Base-by-base conservation (phyloP, 2,329 filamentous ascomycete species). In the Exophiala mesophila region DNA sequence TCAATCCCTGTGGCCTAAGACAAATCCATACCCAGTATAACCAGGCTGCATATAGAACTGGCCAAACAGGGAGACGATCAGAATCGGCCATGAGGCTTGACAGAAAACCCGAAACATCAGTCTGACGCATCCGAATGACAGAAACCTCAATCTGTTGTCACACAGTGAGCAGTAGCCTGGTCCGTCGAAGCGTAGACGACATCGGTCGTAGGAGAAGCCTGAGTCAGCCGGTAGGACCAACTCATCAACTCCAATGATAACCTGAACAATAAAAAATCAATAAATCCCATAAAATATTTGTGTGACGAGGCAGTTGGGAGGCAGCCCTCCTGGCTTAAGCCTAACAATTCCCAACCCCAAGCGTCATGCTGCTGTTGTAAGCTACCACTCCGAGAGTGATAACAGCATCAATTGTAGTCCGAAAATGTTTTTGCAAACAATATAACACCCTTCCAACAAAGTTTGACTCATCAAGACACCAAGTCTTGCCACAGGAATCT, bases 241-340 rank as follows among this genome's bases (percentile, higher is more conserved):
- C 41, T 32, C 46, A 47, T 41, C 44, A 52, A 45, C 49, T 32
- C 24, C 46, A 16, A 45, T 49, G 44, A 45, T 50, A 36, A 44
- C 46, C 36, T 41, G 36, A 31, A 21, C 24, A 32, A 41, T 13
- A 47, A 34, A 35, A 43, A 17, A 41, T 41, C 19, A 44, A 39
- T 15, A 18, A 29, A n/a, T n/a, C n/a, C 20, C 9, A 18, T 29
- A 28, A 36, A 37, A 23, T 33, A 52, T 26, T 44, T 13, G 26
- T n/a, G 23, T 13, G 46, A 50, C 46, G 46, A 45, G 49, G 46
- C 39, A 36, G 44, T 46, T 43, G 37, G 45, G 39, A 40, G 41
- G 46, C 49, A 52, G 49, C 46, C 49, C 38, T 45, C 13, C 37
- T 45, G 49, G 46, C 46, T 44, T 49, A 36, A 47, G 44, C 46